These are phyloP conservation scores for Neurospora sublineolata DNA, from an alignment of 495 filamentous ascomycete genomes.

Conservation along the genomic window DNA sequence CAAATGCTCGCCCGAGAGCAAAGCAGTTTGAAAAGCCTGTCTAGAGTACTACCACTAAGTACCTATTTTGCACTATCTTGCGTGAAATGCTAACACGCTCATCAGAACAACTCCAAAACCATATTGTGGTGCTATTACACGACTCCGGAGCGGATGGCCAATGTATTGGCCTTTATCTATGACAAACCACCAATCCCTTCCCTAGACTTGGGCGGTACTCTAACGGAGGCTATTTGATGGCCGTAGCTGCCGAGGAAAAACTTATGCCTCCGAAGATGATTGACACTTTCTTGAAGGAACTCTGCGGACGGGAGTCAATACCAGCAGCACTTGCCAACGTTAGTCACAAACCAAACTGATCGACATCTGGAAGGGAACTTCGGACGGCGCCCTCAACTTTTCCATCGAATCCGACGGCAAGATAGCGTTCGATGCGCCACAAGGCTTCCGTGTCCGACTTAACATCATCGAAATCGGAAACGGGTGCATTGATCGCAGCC, in stretches of 20 bases:
- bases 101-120: background rate
- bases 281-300: too few species aligned
- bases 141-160: background rate
- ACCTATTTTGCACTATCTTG: background rate
- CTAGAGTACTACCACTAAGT: background rate
- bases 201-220: too few species aligned
- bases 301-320: too few species aligned
- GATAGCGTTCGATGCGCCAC: background rate
- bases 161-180: slow-evolving; percentile 18
- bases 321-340: too few species aligned
- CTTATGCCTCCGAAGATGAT: too few species aligned
- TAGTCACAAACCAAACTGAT: too few species aligned
- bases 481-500: too few species aligned
- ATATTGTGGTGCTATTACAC: background rate
- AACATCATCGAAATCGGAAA: slow-evolving; percentile 6
- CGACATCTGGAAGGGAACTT: too few species aligned
- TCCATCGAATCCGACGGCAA: too few species aligned
- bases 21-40: background rate
- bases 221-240: too few species aligned
- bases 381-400: too few species aligned
- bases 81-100: background rate
- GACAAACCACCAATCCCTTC: background rate
- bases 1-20: background rate
- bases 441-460: slow-evolving; percentile 10
- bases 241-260: too few species aligned